Base-by-base conservation (phyloP, 306 rosid genomes). In the Trifolium pratense region DNA sequence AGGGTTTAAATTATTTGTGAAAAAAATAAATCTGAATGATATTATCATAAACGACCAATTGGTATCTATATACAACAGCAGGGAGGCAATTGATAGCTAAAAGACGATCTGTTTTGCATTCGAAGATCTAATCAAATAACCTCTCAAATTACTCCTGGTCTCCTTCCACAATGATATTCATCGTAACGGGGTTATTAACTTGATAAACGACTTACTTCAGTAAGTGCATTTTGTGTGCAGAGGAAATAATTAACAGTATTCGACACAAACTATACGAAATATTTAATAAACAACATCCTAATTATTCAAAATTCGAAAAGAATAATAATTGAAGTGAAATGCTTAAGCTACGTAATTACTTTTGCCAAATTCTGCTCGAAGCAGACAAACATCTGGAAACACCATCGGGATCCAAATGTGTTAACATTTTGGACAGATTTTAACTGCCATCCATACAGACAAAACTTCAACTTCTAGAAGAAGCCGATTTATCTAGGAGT, bases 401-500 rank as follows among this genome's bases (percentile, higher is more conserved):
- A 86, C 71, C 74, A 45, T 55, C 76, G 49, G 76, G 76, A 78
- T 40, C 70, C 80, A 73, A 67, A 42, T 21, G 70, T 56, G 70
- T 56, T 36, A 72, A 59, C 62, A 81, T 79, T 80, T 85, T 78
- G 67, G 74, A 85, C 86, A 81, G 70, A 56, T 81, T 65, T 79
- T 74, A 63, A 83, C 75, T 62, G 73, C 80, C 82, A 74, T 75
- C 75, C 46, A 26, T 37, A 16, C 25, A 13, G 57, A 70, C 71
- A 63, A 71, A 62, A 73, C 64, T 73, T 80, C 78, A 79, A 61
- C 75, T 70, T 82, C 82, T 63, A 59, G 75, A 26, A 26, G 39
- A 78, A 53, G 79, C 71, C 31, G 75, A 81, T 68, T 75, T 79
- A 72, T 72, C 87, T 6, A 9, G 78, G 21, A 58, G 65, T 65